A percentile compares a stretch with the other conserved stretches of the same genome.
Conservation (phyloP, 495 filamentous ascomycete species). For the Acidomyces sp. region DNA sequence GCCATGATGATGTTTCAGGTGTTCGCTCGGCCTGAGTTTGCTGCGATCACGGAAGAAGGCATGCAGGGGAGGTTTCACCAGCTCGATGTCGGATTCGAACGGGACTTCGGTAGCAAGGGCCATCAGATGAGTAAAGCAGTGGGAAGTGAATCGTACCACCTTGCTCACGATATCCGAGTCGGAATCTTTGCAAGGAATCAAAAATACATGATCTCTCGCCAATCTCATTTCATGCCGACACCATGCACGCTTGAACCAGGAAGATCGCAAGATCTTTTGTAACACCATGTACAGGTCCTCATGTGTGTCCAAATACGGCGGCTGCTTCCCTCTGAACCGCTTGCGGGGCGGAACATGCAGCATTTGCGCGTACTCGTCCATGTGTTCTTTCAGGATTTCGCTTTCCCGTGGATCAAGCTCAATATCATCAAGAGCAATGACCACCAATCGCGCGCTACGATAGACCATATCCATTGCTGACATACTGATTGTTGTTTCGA, state of each 20-base stretch:
- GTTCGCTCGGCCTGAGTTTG: conserved; percentile 6
- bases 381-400: conserved; percentile 19
- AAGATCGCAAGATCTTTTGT: conserved; percentile 22
- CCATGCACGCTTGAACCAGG: conserved; percentile 27
- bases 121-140: conserved; percentile 24
- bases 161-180: conserved; percentile 9
- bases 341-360: conserved; percentile 15
- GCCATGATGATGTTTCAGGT: conserved; percentile 14
- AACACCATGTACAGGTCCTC: conserved; percentile 19
- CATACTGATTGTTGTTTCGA: conserved; percentile 26
- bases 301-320: conserved; percentile 21
- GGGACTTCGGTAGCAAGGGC: conserved; percentile 20
- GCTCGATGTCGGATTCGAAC: conserved; percentile 17
- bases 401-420: conserved; percentile 18
- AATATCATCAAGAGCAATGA: conserved; percentile 26
- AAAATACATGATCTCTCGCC: conserved; percentile 22
- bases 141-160: conserved; percentile 22
- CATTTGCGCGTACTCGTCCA: conserved; percentile 17
- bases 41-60: conserved; percentile 15
- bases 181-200: conserved; percentile 19
- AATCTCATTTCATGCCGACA: conserved; percentile 27
- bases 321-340: conserved; percentile 15
- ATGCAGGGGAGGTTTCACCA: conserved; percentile 13
- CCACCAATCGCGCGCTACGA: conserved; percentile 22
- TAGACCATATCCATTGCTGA: conserved; percentile 27